These are phyloP conservation scores for Dothiorella sarmentorum DNA, from an alignment of 2,329 filamentous ascomycete species.

Conservation along the genomic window DNA sequence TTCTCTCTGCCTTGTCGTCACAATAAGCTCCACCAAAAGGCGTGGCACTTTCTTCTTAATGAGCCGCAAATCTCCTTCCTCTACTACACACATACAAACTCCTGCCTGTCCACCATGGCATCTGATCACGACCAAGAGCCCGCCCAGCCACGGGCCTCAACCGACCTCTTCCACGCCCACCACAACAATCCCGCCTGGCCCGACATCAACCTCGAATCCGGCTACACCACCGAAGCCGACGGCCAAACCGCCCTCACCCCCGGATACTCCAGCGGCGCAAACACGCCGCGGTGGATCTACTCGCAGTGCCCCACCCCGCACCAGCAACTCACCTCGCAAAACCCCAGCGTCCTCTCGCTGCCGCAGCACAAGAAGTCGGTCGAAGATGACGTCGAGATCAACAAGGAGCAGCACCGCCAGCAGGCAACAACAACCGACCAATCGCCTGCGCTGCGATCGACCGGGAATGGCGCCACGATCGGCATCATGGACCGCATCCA, in stretches of 20 bases:
- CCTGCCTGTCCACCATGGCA: no score
- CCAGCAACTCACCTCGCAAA: not conserved
- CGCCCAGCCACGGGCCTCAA: no score
- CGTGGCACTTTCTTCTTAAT: no score
- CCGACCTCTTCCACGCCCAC: no score
- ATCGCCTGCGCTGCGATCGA: not conserved
- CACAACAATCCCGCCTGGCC: not conserved
- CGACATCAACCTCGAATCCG: not conserved
- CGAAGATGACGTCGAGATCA: not conserved
- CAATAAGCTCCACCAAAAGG: no score
- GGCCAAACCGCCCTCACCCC: not conserved
- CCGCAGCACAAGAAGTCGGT: not conserved
- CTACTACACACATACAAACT: no score
- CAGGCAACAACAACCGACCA: not conserved
- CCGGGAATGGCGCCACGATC: not conserved
- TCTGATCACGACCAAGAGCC: no score
- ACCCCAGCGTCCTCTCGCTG: not conserved
- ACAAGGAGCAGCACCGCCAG: not conserved
- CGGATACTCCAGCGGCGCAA: not conserved
- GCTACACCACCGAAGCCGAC: not conserved
- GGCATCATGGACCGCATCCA: constrained; percentile 26
- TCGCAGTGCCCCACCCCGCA: not conserved
- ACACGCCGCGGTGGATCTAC: not conserved
- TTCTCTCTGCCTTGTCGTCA: no score
- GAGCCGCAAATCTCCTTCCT: no score